Base-by-base conservation (phyloP, 208 protist species). In the Porcisia deanei region DNA sequence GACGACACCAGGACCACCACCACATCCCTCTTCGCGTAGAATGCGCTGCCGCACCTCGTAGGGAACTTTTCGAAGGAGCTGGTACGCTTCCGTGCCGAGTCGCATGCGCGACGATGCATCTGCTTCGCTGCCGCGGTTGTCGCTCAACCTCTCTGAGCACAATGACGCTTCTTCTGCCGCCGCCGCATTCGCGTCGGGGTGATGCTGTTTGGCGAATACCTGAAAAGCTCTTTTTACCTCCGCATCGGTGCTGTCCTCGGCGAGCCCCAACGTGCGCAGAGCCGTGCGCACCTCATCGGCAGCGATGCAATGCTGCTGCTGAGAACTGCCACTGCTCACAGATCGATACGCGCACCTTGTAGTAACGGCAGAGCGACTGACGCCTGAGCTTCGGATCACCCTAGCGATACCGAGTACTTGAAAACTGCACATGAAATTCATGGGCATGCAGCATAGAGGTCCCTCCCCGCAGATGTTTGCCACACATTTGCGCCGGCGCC, bases 221-320 rank as follows among this genome's bases (percentile, higher is more conserved):
- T 87, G 88, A 73, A 91, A 95, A 0, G 83, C 81, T 2, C 54
- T 10, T 65, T 90, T 93, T 6, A 95, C 82, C 30, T 95, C 91
- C 7, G 55, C 79, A 63, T 95, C 91, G 0, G 80, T 92, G 74
- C 83, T 80, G 60, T 83, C 60, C 9, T 83, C 74, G 30, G 73
- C 1, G 18, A 95, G 83, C 4, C 72, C 57, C 34, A 95, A 79
- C 2, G 70, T 67, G 14, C 69, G 78, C 66, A 95, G 71, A 3
- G 91, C 88, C 4, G 45, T 37, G 41, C 81, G 80, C 0, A 94
- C 70, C 55, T 88, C 86, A 16, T 81, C 76, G 1, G 83, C 76
- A 37, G 83, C 78, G 49, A 79, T 7, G 68, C 16, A 58, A 22
- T 53, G 61, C 60, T 45, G 74, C 30, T 60, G 52, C 43, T 63